Evolutionary conservation across 176 grass and related monocot genomes (phyloP).

Genomic region (Musa acuminata): DNA sequence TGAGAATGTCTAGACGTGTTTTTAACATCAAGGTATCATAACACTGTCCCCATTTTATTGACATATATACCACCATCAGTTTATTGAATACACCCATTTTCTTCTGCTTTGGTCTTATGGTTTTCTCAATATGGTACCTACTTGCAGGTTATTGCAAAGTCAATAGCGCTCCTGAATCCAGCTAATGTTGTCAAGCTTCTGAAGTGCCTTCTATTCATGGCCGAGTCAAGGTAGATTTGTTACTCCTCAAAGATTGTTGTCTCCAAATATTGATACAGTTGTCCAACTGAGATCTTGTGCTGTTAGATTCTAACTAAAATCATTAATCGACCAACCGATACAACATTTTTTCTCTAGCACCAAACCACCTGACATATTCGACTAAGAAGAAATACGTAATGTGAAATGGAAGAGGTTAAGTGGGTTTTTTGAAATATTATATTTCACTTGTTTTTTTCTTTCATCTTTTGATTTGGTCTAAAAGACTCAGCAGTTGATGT

Average conservation of each 20-base stretch:
- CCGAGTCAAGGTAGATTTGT: conserved; percentile 55
- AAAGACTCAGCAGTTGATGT: background rate
- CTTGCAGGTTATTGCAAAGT: conserved; percentile 75
- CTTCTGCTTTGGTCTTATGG: background rate
- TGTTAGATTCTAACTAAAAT: background rate
- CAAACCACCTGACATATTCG: background rate
- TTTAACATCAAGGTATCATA: background rate
- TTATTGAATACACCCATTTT: background rate
- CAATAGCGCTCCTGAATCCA: conserved; percentile 60
- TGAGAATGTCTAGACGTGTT: background rate
- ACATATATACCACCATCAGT: background rate
- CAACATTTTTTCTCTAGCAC: background rate
- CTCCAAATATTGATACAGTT: background rate
- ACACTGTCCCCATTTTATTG: background rate
- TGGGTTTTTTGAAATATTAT: background rate
- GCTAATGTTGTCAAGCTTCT: conserved; percentile 72
- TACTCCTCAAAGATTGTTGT: background rate
- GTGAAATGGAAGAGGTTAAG: background rate
- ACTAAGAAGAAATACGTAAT: background rate
- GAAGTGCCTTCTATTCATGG: conserved; percentile 56
- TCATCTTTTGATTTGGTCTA: background rate
- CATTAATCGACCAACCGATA: too few relatives aligned
- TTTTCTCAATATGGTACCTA: conserved; percentile 18
- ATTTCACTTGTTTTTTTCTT: background rate
- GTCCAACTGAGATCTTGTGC: background rate